Evolutionary conservation across 2,329 filamentous ascomycete genomes (phyloP).

Genomic region (Aureobasidium sp.): DNA sequence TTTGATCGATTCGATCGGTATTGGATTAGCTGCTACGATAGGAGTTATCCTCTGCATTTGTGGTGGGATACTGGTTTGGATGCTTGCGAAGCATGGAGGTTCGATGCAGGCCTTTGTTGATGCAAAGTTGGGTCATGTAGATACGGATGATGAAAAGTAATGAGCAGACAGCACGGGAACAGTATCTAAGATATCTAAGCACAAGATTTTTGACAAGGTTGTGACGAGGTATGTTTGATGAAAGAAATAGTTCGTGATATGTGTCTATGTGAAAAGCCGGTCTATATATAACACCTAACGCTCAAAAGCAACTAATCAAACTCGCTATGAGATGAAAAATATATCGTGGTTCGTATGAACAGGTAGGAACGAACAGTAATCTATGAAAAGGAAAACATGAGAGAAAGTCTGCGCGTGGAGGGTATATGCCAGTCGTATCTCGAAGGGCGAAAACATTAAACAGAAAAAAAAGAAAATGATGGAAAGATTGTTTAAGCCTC

Average conservation of each 20-base stretch:
- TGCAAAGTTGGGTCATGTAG: not conserved
- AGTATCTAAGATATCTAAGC: not conserved
- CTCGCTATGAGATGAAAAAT: not conserved
- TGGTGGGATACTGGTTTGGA: constrained; percentile 31
- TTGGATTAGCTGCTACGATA: constrained; percentile 69
- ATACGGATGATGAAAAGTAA: not conserved
- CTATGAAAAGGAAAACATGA: not conserved
- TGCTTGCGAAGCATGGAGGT: constrained; percentile 41
- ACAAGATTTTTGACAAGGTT: not conserved
- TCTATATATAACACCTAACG: not conserved
- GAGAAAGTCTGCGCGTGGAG: not conserved
- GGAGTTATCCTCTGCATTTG: constrained; percentile 44
- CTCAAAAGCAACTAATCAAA: not conserved
- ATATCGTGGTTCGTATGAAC: not conserved
- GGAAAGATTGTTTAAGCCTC: not conserved
- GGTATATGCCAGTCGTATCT: not conserved
- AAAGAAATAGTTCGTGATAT: not conserved
- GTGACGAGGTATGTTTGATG: not conserved
- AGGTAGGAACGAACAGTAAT: not conserved
- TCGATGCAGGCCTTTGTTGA: constrained; percentile 48
- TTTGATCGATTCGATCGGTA: constrained; percentile 58
- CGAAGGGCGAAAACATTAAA: not conserved
- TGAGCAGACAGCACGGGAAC: too few relatives aligned
- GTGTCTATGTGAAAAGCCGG: not conserved
- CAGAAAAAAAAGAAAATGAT: not conserved